Percentiles rank a stretch among this genome's conserved stretches.
Conservation (phyloP, 139 green algal genomes). For the Picochlorum sp. region DNA sequence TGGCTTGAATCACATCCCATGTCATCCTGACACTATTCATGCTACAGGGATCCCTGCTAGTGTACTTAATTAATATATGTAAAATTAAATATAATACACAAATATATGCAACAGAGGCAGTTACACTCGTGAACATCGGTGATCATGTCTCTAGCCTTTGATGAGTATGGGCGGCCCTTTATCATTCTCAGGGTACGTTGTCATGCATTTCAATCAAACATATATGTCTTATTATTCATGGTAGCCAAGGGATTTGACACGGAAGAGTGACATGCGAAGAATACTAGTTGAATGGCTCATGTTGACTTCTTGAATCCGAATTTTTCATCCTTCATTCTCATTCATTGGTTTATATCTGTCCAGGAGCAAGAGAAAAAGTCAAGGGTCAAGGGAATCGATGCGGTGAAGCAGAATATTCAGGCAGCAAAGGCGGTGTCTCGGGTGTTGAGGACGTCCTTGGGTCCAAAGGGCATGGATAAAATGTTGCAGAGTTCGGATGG, state of each 20-base stretch:
- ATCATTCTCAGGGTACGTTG: conserved; percentile 84
- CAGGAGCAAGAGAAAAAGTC: conserved; percentile 89
- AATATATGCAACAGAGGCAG: no score
- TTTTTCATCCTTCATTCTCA: no score
- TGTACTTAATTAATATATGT: no score
- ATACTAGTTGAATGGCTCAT: neutral
- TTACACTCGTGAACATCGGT: no score
- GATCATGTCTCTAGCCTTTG: conserved; percentile 88
- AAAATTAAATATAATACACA: no score
- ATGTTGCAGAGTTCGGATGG: conserved; percentile 95
- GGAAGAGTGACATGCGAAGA: no score
- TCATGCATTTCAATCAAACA: no score
- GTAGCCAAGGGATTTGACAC: no score
- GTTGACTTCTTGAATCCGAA: neutral
- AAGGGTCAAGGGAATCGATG: conserved; percentile 83
- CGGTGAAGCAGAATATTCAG: conserved; percentile 93
- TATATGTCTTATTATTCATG: no score
- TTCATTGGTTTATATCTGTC: neutral
- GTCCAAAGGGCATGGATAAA: conserved; percentile 99
- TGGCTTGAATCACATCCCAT: no score
- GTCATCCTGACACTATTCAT: no score
- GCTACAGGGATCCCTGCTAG: no score
- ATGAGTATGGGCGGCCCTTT: conserved; percentile 95
- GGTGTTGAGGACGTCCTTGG: conserved; percentile 71
- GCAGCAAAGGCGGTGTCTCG: conserved; percentile 89